Percentiles rank a stretch among this genome's conserved stretches.
Conservation (phyloP, 2,329 filamentous ascomycete species). For the Neopestalotiopsis rosae region DNA sequence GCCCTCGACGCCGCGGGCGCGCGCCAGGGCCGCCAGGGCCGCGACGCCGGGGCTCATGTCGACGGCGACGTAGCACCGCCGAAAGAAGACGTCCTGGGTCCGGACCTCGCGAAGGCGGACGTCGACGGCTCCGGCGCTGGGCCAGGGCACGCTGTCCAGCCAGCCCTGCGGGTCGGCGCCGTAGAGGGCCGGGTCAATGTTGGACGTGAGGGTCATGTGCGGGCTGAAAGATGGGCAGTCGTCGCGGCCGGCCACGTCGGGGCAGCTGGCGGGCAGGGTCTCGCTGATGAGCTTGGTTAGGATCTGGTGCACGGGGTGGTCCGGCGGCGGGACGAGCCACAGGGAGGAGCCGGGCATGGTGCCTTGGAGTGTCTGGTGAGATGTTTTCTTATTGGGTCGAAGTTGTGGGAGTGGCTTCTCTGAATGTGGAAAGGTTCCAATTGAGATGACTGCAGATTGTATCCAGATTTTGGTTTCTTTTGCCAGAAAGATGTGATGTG, state of each 20-base stretch:
- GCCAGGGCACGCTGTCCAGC: slow-evolving; percentile 32
- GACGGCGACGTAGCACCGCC: slow-evolving; percentile 35
- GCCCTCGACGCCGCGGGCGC: slow-evolving; percentile 31
- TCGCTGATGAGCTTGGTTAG: slow-evolving; percentile 14
- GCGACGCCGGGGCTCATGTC: slow-evolving; percentile 26
- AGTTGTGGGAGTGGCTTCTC: neutral
- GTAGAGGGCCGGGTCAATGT: slow-evolving; percentile 30
- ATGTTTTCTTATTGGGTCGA: neutral
- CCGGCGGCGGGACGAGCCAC: slow-evolving; percentile 36
- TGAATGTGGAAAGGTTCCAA: neutral
- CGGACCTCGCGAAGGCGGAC: slow-evolving; percentile 29
- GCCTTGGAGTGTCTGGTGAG: neutral
- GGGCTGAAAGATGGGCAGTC: slow-evolving; percentile 30
- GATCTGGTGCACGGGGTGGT: slow-evolving; percentile 28
- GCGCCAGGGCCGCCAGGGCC: slow-evolving; percentile 30
- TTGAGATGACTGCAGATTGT: neutral
- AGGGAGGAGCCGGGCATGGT: slow-evolving; percentile 38
- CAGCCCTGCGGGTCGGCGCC: slow-evolving; percentile 32
- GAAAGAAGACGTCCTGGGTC: slow-evolving; percentile 34
- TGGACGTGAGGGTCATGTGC: slow-evolving; percentile 38
- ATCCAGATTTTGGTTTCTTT: neutral
- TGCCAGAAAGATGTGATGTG: too few relatives aligned
- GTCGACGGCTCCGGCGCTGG: slow-evolving; percentile 15
- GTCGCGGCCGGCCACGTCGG: slow-evolving; percentile 22
- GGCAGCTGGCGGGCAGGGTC: slow-evolving; percentile 32